Evolutionary conservation across 768 basidiomycete genomes (phyloP).

Genomic region (Chalciporus chontae): DNA sequence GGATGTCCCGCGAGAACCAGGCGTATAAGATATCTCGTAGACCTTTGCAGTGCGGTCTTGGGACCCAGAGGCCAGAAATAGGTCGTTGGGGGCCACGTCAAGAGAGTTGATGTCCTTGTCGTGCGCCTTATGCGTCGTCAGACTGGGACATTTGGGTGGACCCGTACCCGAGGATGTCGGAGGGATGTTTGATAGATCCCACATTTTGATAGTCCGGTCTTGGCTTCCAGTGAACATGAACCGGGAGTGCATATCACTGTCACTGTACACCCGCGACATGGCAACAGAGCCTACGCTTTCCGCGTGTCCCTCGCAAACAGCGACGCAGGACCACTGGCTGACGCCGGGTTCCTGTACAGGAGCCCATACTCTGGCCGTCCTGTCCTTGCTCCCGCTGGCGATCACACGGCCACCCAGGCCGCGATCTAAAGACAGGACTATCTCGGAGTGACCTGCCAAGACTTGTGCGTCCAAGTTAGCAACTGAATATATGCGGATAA

Average conservation of each 20-base stretch:
- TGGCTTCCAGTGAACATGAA: slow-evolving; percentile 96
- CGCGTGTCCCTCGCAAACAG: slow-evolving; percentile 88
- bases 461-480: slow-evolving; percentile 77
- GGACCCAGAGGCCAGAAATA: slow-evolving; percentile 85
- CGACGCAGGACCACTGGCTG: slow-evolving; percentile 61
- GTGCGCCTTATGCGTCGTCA: slow-evolving; percentile 87
- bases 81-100: slow-evolving; percentile 88
- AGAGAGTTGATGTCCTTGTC: slow-evolving; percentile 99
- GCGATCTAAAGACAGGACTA: slow-evolving; percentile 82
- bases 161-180: slow-evolving; percentile 27
- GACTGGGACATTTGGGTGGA: slow-evolving; percentile 58
- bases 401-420: slow-evolving; percentile 66
- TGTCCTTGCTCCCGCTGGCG: slow-evolving; percentile 92
- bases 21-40: slow-evolving; percentile 66
- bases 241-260: slow-evolving; percentile 32
- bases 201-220: slow-evolving; percentile 97
- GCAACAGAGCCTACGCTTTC: slow-evolving; percentile 91
- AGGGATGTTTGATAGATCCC: slow-evolving; percentile 73
- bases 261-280: slow-evolving; percentile 50
- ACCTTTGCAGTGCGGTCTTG: slow-evolving; percentile 95
- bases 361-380: slow-evolving; percentile 83
- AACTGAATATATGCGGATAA: slow-evolving; percentile 86
- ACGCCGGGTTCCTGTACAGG: slow-evolving; percentile 11
- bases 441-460: slow-evolving; percentile 85
- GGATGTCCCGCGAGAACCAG: slow-evolving; percentile 36